Conservation (phyloP, 2,329 filamentous ascomycete species). For the Coleophoma eucalyptorum region DNA sequence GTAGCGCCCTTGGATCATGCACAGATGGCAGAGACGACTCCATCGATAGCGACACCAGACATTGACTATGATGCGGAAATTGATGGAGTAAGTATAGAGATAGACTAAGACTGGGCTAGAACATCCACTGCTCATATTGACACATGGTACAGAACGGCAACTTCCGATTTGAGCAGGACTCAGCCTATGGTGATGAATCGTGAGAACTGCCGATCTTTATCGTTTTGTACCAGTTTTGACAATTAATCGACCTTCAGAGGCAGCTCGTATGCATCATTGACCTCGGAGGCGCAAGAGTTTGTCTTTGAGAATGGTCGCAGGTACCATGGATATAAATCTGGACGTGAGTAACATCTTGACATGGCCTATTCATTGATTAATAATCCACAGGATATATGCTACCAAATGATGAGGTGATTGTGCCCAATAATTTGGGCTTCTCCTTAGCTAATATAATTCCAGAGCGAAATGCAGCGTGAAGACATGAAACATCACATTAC, state of each 20-base stretch:
- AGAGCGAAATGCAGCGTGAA: constrained; percentile 8
- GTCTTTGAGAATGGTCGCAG: constrained; percentile 5
- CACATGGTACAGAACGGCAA: background rate
- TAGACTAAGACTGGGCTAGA: no score
- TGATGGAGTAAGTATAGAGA: no score
- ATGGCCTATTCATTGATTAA: background rate
- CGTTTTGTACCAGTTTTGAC: background rate
- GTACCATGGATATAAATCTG: constrained; percentile 4
- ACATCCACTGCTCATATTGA: background rate
- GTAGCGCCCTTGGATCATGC: no score
- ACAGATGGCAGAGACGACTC: no score
- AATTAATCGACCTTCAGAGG: background rate
- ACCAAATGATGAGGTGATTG: background rate
- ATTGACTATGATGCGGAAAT: no score
- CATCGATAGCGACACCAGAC: no score
- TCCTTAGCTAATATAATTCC: background rate
- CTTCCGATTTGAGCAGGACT: background rate
- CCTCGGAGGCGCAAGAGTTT: background rate
- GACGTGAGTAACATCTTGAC: background rate
- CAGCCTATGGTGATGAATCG: background rate
- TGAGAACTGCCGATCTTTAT: background rate
- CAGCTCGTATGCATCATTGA: background rate
- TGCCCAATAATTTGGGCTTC: background rate
- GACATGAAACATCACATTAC: constrained; percentile 7
- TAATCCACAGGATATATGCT: background rate